A percentile compares a stretch with the other conserved stretches of the same genome.
Evolutionary conservation across 148 eudicot genomes (phyloP).

Genomic region (Rhododendron griersonianum): DNA sequence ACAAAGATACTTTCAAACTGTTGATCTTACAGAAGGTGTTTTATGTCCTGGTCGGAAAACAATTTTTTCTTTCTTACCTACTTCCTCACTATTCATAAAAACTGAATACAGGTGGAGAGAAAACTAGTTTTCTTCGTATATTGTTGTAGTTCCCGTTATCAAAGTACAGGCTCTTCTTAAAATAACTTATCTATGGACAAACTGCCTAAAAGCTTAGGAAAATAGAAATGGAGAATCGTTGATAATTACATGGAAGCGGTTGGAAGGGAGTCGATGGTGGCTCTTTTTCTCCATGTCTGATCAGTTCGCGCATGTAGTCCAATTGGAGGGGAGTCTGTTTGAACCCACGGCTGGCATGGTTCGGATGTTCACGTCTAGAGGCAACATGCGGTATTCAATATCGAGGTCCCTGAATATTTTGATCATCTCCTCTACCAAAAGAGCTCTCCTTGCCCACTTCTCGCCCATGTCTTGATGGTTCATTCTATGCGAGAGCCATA

Average conservation of each 20-base stretch:
- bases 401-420: slow-evolving; percentile 57
- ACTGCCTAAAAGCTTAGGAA: background rate
- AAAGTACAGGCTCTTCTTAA: background rate
- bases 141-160: background rate
- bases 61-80: background rate
- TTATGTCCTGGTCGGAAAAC: background rate
- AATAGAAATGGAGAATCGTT: background rate
- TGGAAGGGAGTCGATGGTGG: background rate
- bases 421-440: slow-evolving; percentile 65
- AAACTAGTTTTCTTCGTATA: background rate
- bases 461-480: slow-evolving; percentile 83
- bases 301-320: slow-evolving; percentile 15
- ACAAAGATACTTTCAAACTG: background rate
- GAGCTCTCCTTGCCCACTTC: slow-evolving; percentile 59
- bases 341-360: slow-evolving; percentile 43
- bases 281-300: background rate
- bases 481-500: slow-evolving; percentile 62
- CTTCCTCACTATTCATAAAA: background rate
- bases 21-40: background rate
- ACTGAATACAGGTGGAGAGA: background rate
- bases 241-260: background rate
- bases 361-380: slow-evolving; percentile 63
- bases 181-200: background rate
- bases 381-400: slow-evolving; percentile 67
- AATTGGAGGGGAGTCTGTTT: slow-evolving; percentile 56